These are phyloP conservation scores for Pseudogymnoascus sp. DNA, from an alignment of 2,329 filamentous ascomycete genomes.

Conservation along the genomic window DNA sequence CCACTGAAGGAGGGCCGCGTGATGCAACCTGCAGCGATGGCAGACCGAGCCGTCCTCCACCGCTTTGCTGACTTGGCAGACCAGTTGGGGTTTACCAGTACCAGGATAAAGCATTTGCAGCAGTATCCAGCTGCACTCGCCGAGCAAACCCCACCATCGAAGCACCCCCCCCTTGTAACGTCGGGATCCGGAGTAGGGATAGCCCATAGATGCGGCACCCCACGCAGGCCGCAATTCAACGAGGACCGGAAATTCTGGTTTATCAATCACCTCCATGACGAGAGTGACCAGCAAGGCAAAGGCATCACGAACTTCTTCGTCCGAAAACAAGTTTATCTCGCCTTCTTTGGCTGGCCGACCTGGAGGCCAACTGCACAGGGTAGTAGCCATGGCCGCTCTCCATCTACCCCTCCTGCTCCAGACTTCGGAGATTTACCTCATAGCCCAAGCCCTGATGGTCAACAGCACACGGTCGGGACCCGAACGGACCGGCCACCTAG, in stretches of 20 bases:
- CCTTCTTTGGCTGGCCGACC: conserved; percentile 13
- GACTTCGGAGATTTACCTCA: background rate
- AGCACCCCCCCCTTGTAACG: conserved; percentile 10
- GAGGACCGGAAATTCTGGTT: conserved; percentile 13
- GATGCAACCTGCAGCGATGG: conserved; percentile 5
- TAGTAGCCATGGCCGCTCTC: background rate
- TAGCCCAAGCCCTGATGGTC: background rate
- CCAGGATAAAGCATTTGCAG: conserved; percentile 11
- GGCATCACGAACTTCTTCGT: conserved; percentile 16
- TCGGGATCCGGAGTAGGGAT: conserved; percentile 6
- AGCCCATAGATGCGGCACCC: conserved; percentile 2
- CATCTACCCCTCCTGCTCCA: background rate
- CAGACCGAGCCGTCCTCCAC: background rate
- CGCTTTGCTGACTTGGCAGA: conserved; percentile 11
- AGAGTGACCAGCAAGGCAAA: conserved; percentile 8
- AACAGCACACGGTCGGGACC: background rate
- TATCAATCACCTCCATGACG: conserved; percentile 13
- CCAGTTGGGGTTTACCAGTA: background rate
- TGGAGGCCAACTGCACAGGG: background rate
- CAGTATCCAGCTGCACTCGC: conserved; percentile 5
- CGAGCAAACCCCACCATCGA: background rate
- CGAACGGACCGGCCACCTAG: background rate
- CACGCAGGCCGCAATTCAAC: conserved; percentile 2
- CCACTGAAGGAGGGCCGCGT: conserved; percentile 6
- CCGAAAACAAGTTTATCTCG: conserved; percentile 14